A percentile compares a stretch with the other conserved stretches of the same genome.
phyloP scores from a whole-genome alignment of 805 yeast genomes.

The Pichia occidentalis region DNA sequence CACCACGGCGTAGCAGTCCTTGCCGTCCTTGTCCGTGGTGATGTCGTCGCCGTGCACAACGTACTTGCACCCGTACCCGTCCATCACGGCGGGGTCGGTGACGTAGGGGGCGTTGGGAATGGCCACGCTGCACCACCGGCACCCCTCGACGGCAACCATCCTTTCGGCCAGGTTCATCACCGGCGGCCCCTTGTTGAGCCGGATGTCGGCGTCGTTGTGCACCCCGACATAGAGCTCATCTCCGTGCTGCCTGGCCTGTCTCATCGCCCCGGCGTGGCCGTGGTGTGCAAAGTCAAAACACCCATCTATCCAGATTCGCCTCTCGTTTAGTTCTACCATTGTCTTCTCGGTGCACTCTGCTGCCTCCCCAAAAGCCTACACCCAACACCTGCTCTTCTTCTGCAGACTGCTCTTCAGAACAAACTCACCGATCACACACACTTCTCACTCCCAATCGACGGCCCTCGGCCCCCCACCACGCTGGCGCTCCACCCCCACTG shows the following conservation, averaged over 20 bases:
- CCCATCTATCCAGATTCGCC: slow-evolving; percentile 90
- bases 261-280: slow-evolving; percentile 96
- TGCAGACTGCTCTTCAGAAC: too few relatives aligned
- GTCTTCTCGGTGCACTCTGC: too few relatives aligned
- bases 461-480: too few relatives aligned
- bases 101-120: slow-evolving; percentile 87
- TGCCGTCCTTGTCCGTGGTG: slow-evolving; percentile 92
- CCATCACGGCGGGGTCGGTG: slow-evolving; percentile 78
- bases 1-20: slow-evolving; percentile 81
- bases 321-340: slow-evolving; percentile 17
- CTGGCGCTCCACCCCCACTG: too few relatives aligned
- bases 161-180: slow-evolving; percentile 85
- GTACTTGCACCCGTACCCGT: slow-evolving; percentile 64
- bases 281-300: slow-evolving; percentile 98
- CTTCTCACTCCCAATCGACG: too few relatives aligned
- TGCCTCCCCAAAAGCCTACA: too few relatives aligned
- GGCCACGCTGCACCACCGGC: slow-evolving; percentile 77
- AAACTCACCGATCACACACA: too few relatives aligned
- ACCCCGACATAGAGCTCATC: slow-evolving; percentile 76
- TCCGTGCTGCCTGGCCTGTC: slow-evolving; percentile 86
- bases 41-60: slow-evolving; percentile 99
- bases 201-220: slow-evolving; percentile 85
- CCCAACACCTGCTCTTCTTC: too few relatives aligned
- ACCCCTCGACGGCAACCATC: slow-evolving; percentile 76
- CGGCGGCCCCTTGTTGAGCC: slow-evolving; percentile 81